Evolutionary conservation across 495 filamentous ascomycete genomes (phyloP).

Genomic region (Annulohypoxylon stygium): DNA sequence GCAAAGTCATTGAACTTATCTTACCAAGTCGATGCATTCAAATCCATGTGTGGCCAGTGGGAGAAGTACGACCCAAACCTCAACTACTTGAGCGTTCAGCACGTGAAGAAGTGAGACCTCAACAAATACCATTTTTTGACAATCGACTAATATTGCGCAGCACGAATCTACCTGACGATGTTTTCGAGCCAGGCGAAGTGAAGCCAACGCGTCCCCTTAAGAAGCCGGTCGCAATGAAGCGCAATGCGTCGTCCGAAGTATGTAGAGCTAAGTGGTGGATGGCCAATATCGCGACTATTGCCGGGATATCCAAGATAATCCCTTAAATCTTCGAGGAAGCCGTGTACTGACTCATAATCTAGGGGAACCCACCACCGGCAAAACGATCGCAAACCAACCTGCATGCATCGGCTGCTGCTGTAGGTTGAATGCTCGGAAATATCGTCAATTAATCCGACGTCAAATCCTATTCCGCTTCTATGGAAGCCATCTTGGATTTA

Average conservation of each 20-base stretch:
- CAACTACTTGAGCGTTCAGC: constrained; percentile 74
- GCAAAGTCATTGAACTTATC: constrained; percentile 76
- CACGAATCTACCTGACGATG: constrained; percentile 87
- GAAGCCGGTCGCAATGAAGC: constrained; percentile 55
- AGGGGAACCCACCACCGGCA: constrained; percentile 52
- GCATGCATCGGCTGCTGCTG: constrained; percentile 54
- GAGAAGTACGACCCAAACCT: constrained; percentile 68
- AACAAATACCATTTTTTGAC: constrained; percentile 4
- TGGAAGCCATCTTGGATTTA: constrained; percentile 9
- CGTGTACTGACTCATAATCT: constrained; percentile 45
- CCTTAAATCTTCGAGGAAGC: constrained; percentile 41
- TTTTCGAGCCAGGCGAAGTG: constrained; percentile 85
- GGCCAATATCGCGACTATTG: constrained; percentile 43
- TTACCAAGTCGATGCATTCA: constrained; percentile 79
- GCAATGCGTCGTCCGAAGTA: constrained; percentile 52
- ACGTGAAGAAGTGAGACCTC: constrained; percentile 77
- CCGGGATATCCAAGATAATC: constrained; percentile 46
- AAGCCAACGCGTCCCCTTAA: constrained; percentile 73
- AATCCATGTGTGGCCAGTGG: constrained; percentile 74
- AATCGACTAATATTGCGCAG: constrained; percentile 60
- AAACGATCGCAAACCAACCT: constrained; percentile 52
- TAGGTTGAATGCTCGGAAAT: constrained; percentile 46
- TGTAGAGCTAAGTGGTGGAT: constrained; percentile 49
- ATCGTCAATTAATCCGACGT: background rate
- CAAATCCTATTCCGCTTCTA: constrained; percentile 5